Conservation (phyloP, 805 yeast genomes). For the Komagataella pseudopastoris region DNA sequence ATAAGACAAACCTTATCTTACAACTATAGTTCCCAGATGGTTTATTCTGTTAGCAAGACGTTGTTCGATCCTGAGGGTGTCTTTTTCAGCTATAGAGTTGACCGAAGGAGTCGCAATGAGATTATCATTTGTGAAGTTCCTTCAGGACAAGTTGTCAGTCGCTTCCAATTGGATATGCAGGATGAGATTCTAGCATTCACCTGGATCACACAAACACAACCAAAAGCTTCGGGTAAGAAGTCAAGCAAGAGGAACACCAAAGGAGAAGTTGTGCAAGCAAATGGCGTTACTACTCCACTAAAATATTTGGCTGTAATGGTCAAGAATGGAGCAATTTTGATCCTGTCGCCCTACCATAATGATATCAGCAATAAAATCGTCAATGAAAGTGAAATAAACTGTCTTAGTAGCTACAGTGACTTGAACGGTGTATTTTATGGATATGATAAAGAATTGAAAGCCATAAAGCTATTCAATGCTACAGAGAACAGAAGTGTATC, state of each 20-base stretch:
- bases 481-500: constrained; percentile 9
- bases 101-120: not conserved
- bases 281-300: not conserved
- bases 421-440: constrained; percentile 12
- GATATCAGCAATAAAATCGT: constrained; percentile 23
- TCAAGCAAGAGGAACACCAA: not conserved
- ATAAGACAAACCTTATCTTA: not conserved
- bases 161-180: not conserved
- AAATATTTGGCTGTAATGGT: not conserved
- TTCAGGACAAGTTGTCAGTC: not conserved
- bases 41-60: not conserved
- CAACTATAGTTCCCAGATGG: not conserved
- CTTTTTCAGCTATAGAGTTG: not conserved
- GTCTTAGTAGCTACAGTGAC: constrained; percentile 15
- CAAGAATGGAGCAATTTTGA: constrained; percentile 1
- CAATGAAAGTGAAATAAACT: constrained; percentile 14
- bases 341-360: constrained; percentile 17
- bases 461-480: constrained; percentile 8
- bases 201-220: not conserved
- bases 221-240: not conserved
- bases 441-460: constrained; percentile 10
- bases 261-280: not conserved
- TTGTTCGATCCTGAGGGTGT: not conserved
- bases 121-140: not conserved
- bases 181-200: constrained; percentile 1